Evolutionary conservation across 2,329 filamentous ascomycete genomes (phyloP).

Genomic region (Hirsutella rhossiliensis): DNA sequence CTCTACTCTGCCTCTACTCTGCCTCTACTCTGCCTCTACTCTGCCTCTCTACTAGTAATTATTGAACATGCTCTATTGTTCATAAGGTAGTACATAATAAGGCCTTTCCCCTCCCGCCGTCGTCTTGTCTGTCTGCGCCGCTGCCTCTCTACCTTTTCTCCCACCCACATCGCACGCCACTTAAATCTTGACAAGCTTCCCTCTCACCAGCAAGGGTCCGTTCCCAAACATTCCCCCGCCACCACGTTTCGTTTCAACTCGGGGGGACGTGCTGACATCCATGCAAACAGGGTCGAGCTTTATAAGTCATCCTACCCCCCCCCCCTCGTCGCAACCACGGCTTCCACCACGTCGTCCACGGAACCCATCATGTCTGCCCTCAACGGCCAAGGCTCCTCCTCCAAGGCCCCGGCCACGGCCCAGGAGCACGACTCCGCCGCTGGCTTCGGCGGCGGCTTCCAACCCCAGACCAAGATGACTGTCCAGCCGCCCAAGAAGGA

Average conservation of each 20-base stretch:
- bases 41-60: too few relatives aligned
- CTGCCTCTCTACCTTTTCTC: too few relatives aligned
- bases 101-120: too few relatives aligned
- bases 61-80: too few relatives aligned
- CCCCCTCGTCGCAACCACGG: constrained; percentile 1
- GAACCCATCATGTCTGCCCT: constrained; percentile 8
- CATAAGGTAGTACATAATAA: too few relatives aligned
- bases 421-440: constrained; percentile 1
- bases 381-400: constrained; percentile 17
- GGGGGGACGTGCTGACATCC: neutral
- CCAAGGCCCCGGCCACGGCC: constrained; percentile 14
- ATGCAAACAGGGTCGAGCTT: neutral
- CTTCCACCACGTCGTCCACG: constrained; percentile 7
- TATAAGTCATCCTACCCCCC: neutral
- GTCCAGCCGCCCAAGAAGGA: constrained; percentile 73
- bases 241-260: neutral
- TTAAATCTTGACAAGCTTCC: too few relatives aligned
- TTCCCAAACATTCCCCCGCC: too few relatives aligned
- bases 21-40: too few relatives aligned
- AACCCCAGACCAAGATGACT: constrained; percentile 42
- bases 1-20: too few relatives aligned
- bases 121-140: too few relatives aligned
- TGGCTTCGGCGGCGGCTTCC: constrained; percentile 29
- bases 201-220: too few relatives aligned
- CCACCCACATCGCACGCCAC: too few relatives aligned